Percentiles rank a stretch among this genome's conserved stretches.
phyloP scores from a whole-genome alignment of 1,284 basidiomycete genomes.

The Pulchroboletus neoregius region DNA sequence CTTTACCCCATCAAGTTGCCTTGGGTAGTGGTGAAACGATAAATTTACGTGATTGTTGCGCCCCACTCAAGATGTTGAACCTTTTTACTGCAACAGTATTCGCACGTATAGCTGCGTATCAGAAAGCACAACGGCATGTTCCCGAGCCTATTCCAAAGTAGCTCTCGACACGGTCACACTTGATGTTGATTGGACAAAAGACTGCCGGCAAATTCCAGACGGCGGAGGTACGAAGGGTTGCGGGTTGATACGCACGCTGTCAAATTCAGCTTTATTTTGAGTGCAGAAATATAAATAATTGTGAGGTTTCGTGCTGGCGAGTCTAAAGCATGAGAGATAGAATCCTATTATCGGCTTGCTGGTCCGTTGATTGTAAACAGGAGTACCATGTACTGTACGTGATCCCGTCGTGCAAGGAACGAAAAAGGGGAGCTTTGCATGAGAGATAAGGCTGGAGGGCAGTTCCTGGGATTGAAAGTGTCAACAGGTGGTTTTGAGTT shows the following conservation, averaged over 20 bases:
- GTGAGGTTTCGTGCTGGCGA: conserved; percentile 13
- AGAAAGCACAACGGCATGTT: conserved; percentile 3
- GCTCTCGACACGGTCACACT: conserved; percentile 11
- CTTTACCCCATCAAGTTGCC: conserved; percentile 11
- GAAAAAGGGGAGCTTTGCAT: conserved; percentile 21
- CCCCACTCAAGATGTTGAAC: conserved; percentile 3
- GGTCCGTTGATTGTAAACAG: conserved; percentile 17
- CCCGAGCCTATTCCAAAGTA: conserved; percentile 10
- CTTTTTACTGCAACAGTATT: conserved; percentile 5
- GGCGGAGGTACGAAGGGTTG: conserved; percentile 14
- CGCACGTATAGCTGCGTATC: conserved; percentile 13
- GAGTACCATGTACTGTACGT: conserved; percentile 23
- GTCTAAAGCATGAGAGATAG: conserved; percentile 27
- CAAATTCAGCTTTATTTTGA: conserved; percentile 15
- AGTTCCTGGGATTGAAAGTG: conserved; percentile 7
- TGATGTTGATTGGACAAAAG: conserved; percentile 5
- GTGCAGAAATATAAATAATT: conserved; percentile 12
- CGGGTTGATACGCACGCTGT: conserved; percentile 22
- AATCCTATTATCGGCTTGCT: conserved; percentile 1
- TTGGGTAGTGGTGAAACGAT: conserved; percentile 8
- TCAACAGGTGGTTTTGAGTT: conserved; percentile 10
- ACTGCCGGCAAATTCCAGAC: conserved; percentile 16
- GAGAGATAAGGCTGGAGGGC: conserved; percentile 20
- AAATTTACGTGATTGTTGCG: conserved; percentile 12
- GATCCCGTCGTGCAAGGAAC: conserved; percentile 20